These are phyloP conservation scores for Cutaneotrichosporon spelunceum DNA, from an alignment of 1,284 basidiomycete species.

Conservation along the genomic window DNA sequence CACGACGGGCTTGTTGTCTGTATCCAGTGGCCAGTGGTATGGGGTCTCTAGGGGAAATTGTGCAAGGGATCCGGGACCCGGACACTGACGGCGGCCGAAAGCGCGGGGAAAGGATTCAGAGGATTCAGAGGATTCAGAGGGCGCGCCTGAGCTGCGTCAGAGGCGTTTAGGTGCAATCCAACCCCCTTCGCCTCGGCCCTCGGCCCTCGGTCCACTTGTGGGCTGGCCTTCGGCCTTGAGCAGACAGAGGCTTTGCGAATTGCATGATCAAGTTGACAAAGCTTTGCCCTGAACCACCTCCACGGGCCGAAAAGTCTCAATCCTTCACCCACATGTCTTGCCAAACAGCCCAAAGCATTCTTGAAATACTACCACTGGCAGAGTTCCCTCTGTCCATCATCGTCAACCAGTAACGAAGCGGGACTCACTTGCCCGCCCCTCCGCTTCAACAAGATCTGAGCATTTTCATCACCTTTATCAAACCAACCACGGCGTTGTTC, in stretches of 20 bases:
- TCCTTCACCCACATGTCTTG: too few species aligned
- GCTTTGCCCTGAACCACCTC: neutral
- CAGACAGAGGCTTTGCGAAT: neutral
- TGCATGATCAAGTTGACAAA: neutral
- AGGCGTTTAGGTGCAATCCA: neutral
- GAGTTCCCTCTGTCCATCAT: too few species aligned
- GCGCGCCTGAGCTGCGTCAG: too few species aligned
- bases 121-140: neutral
- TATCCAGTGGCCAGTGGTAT: neutral
- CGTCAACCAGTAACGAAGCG: too few species aligned
- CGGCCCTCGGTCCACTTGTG: neutral
- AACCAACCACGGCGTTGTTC: neutral
- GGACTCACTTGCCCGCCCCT: neutral
- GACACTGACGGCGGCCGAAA: slow-evolving; percentile 2
- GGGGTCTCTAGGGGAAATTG: neutral
- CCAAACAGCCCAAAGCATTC: too few species aligned
- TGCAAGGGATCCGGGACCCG: neutral
- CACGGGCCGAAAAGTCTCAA: neutral
- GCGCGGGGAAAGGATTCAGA: neutral
- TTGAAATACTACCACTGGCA: too few species aligned
- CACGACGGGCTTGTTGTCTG: neutral
- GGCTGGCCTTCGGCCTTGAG: neutral
- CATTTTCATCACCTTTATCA: neutral
- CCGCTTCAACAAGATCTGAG: too few species aligned
- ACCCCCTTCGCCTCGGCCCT: neutral